These are phyloP conservation scores for Geosmithia flava DNA, from an alignment of 2,329 filamentous ascomycete species.

Conservation along the genomic window DNA sequence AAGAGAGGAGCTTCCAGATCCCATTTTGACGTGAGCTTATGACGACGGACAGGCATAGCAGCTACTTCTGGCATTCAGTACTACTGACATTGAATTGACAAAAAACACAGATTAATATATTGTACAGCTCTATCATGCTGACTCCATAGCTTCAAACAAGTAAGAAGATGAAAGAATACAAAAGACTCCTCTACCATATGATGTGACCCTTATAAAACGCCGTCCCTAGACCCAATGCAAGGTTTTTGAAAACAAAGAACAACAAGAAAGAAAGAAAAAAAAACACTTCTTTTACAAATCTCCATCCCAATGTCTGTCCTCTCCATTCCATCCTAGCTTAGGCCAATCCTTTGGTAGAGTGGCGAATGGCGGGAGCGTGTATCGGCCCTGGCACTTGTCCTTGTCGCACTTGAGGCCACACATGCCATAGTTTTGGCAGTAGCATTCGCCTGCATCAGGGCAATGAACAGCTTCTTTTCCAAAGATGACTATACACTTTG, in stretches of 20 bases:
- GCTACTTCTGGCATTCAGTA: neutral
- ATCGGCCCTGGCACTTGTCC: constrained; percentile 41
- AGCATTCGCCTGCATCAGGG: constrained; percentile 47
- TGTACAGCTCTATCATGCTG: neutral
- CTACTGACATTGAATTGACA: neutral
- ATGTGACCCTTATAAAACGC: neutral
- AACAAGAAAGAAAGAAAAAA: neutral
- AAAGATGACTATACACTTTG: constrained; percentile 35
- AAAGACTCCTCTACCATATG: neutral
- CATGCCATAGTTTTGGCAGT: constrained; percentile 54
- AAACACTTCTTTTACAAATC: neutral
- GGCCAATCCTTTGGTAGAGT: constrained; percentile 52
- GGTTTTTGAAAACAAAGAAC: neutral
- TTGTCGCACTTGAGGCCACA: constrained; percentile 33
- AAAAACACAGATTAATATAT: neutral
- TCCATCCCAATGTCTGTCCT: constrained; percentile 5
- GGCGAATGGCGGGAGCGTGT: constrained; percentile 44
- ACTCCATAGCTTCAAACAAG: too few species aligned
- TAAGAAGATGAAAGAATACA: too few species aligned
- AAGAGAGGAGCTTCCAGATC: neutral
- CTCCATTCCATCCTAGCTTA: constrained; percentile 33
- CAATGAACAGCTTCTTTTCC: constrained; percentile 46
- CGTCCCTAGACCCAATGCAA: too few species aligned
- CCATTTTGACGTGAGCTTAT: neutral
- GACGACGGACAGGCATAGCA: neutral